Evolutionary conservation across 805 yeast genomes (phyloP), one percentile per base, ranked within the genome.

Genomic region (Candida succiphila): DNA sequence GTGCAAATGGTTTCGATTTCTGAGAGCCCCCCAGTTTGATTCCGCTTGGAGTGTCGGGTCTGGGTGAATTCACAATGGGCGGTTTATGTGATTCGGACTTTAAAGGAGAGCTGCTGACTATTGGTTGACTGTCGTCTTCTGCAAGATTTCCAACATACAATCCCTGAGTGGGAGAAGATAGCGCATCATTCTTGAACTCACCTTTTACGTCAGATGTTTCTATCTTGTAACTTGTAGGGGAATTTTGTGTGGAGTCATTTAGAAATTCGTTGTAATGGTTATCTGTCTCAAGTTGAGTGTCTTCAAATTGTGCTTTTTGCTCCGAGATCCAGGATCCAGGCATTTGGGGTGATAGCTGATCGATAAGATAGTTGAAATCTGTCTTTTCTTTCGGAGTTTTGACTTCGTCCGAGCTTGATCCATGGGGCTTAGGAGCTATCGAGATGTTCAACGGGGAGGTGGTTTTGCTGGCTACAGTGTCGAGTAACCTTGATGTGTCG

Each of bases 271-370:
- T 25, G 25, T 33, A 40, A 24, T 38, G 38, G 3, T 18, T 20
- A 14, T 33, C 26, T 12, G 21, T 17, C 3, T 31, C 34, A 9
- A 28, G 25, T 16, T 30, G 31, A 13, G 23, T 33, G n/a, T 9
- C 6, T 16, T 30, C 43, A 23, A 44, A 44, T 14, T 33, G 34
- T 5, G 34, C 36, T 10, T 36, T 36, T 19, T 42, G 40, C 20
- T 38, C 42, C 10, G 35, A 30, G 8, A 44, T 40, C 60, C 56
- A 53, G 5, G 53, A 44, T 6, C 54, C 53, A 12, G 58, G 52
- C 46, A 46, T 46, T 23, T 54, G 52, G 21, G 55, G 49, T 4
- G 53, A 51, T 17, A 47, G 25, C 30, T 46, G 48, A 5, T 46
- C 44, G 4, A 45, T 29, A 2, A 50, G 37, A 27, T 53, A 48